Base-by-base conservation (phyloP, 2,329 filamentous ascomycete species). In the Penicillium vulpinum region DNA sequence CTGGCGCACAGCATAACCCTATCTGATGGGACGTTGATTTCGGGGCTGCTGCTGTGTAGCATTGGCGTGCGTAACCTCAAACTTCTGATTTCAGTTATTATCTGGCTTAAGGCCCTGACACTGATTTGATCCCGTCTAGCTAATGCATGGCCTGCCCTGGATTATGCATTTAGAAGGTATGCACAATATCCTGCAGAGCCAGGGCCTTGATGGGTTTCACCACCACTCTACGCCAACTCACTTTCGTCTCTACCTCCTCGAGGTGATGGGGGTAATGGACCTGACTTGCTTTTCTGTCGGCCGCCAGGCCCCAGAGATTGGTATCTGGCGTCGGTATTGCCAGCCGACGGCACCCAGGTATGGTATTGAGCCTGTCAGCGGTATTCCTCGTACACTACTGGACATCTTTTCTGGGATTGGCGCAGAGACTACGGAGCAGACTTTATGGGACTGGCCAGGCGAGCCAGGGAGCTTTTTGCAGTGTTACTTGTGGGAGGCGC, bases 231-330 rank as follows among this genome's bases (percentile, higher is more conserved):
- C 51, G 3, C 51, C 36, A 26, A 53, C 49, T 13, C 21, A 54
- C 6, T 68, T 71, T 18, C 65, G 66, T 0, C 57, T 54, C 0
- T 68, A 71, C 18, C 53, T 70, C 1, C 54, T 70, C 2, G 69
- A 72, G 38, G 70, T 70, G 4, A 69, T 73, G 69, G 70, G 70
- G 0, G 59, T 71, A 1, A 70, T 72, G 67, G 70, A 72, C 44
- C 54, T 73, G 10, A 64, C 64, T 0, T 66, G 63, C 2, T 66
- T 70, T 31, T 51, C 65, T 0, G 48, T 72, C 15, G 70, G 69
- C 13, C 62, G 70, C 1, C 65, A 65, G 13, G 62, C 50, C 1
- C 58, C 67, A 8, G 55, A 45, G 10, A 61, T 71, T 16, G 65
- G 67, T 1, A 65, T 73, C 35, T 72, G 69, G 70, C 61, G 62